These are phyloP conservation scores for Trichoderma semiorbis DNA, from an alignment of 2,329 filamentous ascomycete genomes.

Conservation along the genomic window DNA sequence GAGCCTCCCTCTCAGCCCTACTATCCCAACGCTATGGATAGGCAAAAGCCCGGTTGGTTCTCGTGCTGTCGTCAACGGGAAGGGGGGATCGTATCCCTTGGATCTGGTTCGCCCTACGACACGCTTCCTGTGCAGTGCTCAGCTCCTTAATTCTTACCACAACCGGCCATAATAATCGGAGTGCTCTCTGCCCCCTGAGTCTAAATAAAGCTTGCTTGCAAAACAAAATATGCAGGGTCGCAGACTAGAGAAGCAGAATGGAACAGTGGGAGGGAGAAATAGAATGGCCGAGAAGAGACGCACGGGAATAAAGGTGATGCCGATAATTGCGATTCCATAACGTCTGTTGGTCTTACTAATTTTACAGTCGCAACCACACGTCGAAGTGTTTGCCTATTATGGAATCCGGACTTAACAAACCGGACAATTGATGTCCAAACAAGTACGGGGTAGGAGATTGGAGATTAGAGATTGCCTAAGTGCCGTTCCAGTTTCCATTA, in stretches of 20 bases:
- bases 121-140: not conserved
- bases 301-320: not conserved
- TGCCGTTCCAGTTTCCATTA: not conserved
- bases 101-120: constrained; percentile 13
- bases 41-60: constrained; percentile 3
- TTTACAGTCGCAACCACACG: not conserved
- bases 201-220: not conserved
- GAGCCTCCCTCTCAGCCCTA: constrained; percentile 18
- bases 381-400: not conserved
- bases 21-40: constrained; percentile 16
- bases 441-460: not conserved
- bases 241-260: not conserved
- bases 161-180: not conserved
- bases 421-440: not conserved
- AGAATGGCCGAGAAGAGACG: not conserved
- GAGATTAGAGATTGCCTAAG: not conserved
- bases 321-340: not conserved
- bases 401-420: not conserved
- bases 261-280: not conserved
- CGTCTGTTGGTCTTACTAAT: not conserved
- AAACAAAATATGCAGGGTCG: not conserved
- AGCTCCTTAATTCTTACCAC: not conserved
- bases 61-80: not conserved
- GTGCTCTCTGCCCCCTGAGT: not conserved
- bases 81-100: constrained; percentile 3